A percentile compares a stretch with the other conserved stretches of the same genome.
phyloP scores from a whole-genome alignment of 495 filamentous ascomycete genomes.

The Daldinia bambusicola region DNA sequence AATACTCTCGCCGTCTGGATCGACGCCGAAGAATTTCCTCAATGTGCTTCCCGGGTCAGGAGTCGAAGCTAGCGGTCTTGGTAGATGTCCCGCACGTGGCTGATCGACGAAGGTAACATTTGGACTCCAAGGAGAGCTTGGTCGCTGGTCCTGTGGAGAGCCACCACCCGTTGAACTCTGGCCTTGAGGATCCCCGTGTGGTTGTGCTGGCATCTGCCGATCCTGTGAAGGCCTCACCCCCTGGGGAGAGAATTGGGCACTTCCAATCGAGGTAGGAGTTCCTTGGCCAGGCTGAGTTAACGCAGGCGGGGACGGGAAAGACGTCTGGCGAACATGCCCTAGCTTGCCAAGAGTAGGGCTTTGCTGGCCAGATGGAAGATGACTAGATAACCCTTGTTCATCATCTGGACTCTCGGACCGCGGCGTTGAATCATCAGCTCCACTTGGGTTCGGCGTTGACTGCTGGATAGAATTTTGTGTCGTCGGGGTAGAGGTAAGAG shows the following conservation, averaged over 20 bases:
- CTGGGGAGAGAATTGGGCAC: slow-evolving; percentile 14
- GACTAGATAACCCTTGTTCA: slow-evolving; percentile 39
- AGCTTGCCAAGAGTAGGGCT: slow-evolving; percentile 42
- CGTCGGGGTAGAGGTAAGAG: slow-evolving; percentile 20
- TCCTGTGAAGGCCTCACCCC: slow-evolving; percentile 15
- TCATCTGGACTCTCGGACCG: slow-evolving; percentile 27
- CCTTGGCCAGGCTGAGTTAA: slow-evolving; percentile 32
- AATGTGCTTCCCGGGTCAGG: slow-evolving; percentile 37
- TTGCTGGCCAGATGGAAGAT: slow-evolving; percentile 42
- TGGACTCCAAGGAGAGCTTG: slow-evolving; percentile 27
- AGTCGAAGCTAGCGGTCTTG: slow-evolving; percentile 23
- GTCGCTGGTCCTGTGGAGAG: slow-evolving; percentile 19
- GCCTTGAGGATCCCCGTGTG: slow-evolving; percentile 4
- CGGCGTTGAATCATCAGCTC: slow-evolving; percentile 18
- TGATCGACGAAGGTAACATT: slow-evolving; percentile 30
- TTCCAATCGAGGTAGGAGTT: slow-evolving; percentile 16
- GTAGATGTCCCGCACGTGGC: slow-evolving; percentile 20
- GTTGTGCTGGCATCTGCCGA: slow-evolving; percentile 12
- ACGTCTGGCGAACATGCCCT: slow-evolving; percentile 43
- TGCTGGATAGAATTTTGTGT: slow-evolving; percentile 2
- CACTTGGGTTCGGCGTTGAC: not conserved
- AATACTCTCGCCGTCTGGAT: slow-evolving; percentile 26
- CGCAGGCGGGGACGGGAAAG: slow-evolving; percentile 36
- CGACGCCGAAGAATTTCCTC: slow-evolving; percentile 42
- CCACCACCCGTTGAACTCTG: slow-evolving; percentile 3